Conservation (phyloP, 1,139 yeast genomes). For the Candida dubliniensis region DNA sequence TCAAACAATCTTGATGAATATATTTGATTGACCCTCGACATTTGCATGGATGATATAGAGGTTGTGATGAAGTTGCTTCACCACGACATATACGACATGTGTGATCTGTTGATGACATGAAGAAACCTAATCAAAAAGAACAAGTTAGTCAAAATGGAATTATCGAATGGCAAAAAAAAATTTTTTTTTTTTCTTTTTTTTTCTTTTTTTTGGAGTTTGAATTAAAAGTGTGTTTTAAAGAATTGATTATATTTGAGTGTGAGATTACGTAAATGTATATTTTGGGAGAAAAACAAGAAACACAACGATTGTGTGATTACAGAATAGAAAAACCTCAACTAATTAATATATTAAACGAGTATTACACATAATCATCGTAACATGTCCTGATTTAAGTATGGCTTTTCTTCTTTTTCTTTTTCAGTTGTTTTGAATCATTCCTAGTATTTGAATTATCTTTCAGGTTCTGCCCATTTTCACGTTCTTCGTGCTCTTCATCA, state of each 20-base stretch:
- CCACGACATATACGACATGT: constrained; percentile 93
- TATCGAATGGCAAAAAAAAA: background rate
- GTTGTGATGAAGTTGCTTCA: constrained; percentile 77
- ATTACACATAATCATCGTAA: too few species aligned
- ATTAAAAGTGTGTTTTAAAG: too few species aligned
- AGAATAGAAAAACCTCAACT: background rate
- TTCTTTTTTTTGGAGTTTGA: background rate
- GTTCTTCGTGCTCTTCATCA: constrained; percentile 5
- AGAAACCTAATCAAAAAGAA: background rate
- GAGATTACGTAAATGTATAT: too few species aligned
- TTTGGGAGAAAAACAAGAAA: too few species aligned
- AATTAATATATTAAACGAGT: too few species aligned
- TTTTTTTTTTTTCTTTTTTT: background rate
- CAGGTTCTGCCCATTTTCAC: background rate
- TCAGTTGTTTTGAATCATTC: background rate
- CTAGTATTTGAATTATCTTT: background rate
- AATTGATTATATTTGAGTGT: too few species aligned
- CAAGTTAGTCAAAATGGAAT: too few species aligned
- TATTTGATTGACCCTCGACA: constrained; percentile 93
- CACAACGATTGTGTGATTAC: background rate
- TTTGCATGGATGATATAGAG: constrained; percentile 87
- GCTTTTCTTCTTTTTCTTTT: constrained; percentile 1
- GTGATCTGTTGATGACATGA: constrained; percentile 19
- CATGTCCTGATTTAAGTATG: too few species aligned
- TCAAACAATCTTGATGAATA: constrained; percentile 88